phyloP scores from a whole-genome alignment of 2,329 filamentous ascomycete genomes.

The Paraphoma sp. region DNA sequence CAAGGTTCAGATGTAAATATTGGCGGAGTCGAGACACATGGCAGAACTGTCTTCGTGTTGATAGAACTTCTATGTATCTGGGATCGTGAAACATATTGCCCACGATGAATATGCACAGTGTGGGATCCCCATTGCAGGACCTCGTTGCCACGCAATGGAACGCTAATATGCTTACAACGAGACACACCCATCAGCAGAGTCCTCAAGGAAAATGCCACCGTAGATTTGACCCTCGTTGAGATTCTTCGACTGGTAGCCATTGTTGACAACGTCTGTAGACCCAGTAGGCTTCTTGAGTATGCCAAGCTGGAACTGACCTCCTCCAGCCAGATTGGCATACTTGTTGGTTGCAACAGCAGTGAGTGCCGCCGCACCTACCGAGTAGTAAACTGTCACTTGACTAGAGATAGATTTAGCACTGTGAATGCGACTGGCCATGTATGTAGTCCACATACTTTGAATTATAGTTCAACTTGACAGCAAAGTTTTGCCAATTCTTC shows the following conservation, averaged over 20 bases:
- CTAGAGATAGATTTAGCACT: conserved; percentile 40
- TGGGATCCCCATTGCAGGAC: not conserved
- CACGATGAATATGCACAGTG: not conserved
- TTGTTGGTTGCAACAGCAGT: conserved; percentile 55
- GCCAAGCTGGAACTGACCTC: conserved; percentile 69
- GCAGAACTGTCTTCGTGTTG: too few species aligned
- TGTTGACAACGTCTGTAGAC: conserved; percentile 46
- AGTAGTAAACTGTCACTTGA: conserved; percentile 66
- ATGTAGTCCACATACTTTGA: conserved; percentile 54
- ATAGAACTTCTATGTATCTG: too few species aligned
- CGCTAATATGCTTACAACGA: conserved; percentile 17
- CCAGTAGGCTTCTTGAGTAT: conserved; percentile 67
- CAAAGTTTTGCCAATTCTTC: conserved; percentile 68
- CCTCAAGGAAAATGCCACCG: conserved; percentile 48
- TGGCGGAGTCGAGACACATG: too few species aligned
- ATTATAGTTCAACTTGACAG: conserved; percentile 63
- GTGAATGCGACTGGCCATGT: not conserved
- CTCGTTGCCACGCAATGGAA: not conserved
- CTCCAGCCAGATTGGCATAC: conserved; percentile 61
- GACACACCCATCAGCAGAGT: conserved; percentile 43
- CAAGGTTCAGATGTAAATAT: too few species aligned
- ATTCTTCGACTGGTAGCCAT: conserved; percentile 42
- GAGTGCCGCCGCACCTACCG: conserved; percentile 55
- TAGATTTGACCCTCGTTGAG: conserved; percentile 50
- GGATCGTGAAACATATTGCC: not conserved